These are phyloP conservation scores for Wickerhamomyces ciferrii DNA, from an alignment of 805 yeast genomes.

Conservation along the genomic window DNA sequence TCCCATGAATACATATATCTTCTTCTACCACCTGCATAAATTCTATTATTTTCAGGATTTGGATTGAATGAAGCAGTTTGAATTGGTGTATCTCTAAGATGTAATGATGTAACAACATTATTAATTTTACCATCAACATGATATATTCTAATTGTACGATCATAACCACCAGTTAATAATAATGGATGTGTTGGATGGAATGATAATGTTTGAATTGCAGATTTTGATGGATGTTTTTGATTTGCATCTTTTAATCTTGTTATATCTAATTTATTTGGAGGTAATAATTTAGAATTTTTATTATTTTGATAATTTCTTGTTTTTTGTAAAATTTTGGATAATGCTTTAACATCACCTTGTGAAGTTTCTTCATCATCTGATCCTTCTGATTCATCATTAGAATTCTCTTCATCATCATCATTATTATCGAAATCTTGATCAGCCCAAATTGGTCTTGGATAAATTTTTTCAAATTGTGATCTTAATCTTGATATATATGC, in stretches of 20 bases:
- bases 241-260: constrained; percentile 87
- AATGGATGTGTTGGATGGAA: constrained; percentile 87
- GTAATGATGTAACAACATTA: constrained; percentile 75
- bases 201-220: constrained; percentile 80
- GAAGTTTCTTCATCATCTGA: constrained; percentile 25
- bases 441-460: constrained; percentile 88
- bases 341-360: constrained; percentile 35
- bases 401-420: constrained; percentile 20
- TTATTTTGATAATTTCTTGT: constrained; percentile 34
- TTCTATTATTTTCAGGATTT: constrained; percentile 40
- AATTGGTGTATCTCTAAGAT: constrained; percentile 74
- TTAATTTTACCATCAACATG: constrained; percentile 88
- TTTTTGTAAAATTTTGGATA: constrained; percentile 30
- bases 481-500: constrained; percentile 62
- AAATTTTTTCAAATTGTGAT: constrained; percentile 64
- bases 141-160: constrained; percentile 77
- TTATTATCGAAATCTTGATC: constrained; percentile 27
- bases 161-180: constrained; percentile 88
- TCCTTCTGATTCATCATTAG: constrained; percentile 22
- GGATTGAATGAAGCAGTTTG: constrained; percentile 66
- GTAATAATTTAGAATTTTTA: constrained; percentile 47
- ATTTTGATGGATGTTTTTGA: constrained; percentile 54
- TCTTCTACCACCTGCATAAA: constrained; percentile 89
- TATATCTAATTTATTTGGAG: constrained; percentile 68
- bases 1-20: constrained; percentile 92